phyloP scores from a whole-genome alignment of 192 early-diverging fungal genomes.

The Nowakowskiella sp. region DNA sequence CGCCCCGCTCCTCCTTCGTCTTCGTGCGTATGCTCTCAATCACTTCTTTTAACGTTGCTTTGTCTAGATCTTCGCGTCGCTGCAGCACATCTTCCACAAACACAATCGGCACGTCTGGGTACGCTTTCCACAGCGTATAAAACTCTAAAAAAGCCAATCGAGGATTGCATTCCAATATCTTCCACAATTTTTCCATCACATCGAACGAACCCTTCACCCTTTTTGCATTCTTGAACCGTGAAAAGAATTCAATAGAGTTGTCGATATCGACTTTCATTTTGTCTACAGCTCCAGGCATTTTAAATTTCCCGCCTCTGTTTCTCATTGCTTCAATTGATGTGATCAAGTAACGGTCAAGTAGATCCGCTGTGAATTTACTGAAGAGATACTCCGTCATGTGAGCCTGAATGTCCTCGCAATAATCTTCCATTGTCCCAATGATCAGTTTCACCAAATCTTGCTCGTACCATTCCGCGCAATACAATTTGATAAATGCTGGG shows the following conservation, averaged over 20 bases:
- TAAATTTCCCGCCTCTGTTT: conserved; percentile 69
- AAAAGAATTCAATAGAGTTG: conserved; percentile 68
- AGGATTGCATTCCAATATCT: conserved; percentile 71
- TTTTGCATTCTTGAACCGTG: conserved; percentile 55
- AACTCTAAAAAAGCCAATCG: conserved; percentile 80
- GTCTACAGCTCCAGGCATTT: conserved; percentile 55
- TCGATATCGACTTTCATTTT: conserved; percentile 70
- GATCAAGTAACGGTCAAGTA: conserved; percentile 77
- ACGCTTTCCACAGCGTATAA: conserved; percentile 79
- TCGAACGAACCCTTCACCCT: conserved; percentile 76
- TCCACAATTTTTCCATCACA: conserved; percentile 71
- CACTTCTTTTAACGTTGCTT: conserved; percentile 71
- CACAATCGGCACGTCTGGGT: conserved; percentile 82
- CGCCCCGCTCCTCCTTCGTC: conserved; percentile 44
- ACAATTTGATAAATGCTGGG: conserved; percentile 65
- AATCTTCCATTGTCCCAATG: conserved; percentile 91
- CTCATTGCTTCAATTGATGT: conserved; percentile 78
- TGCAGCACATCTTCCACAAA: conserved; percentile 86
- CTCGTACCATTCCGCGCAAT: conserved; percentile 85
- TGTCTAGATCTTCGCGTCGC: conserved; percentile 88
- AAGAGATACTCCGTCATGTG: conserved; percentile 87
- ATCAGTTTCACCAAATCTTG: conserved; percentile 77
- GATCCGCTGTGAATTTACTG: conserved; percentile 74
- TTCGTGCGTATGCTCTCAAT: conserved; percentile 73
- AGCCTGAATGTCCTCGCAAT: conserved; percentile 76